Evolutionary conservation across 192 early-diverging fungal species (phyloP).

Genomic region (Backusella circina): DNA sequence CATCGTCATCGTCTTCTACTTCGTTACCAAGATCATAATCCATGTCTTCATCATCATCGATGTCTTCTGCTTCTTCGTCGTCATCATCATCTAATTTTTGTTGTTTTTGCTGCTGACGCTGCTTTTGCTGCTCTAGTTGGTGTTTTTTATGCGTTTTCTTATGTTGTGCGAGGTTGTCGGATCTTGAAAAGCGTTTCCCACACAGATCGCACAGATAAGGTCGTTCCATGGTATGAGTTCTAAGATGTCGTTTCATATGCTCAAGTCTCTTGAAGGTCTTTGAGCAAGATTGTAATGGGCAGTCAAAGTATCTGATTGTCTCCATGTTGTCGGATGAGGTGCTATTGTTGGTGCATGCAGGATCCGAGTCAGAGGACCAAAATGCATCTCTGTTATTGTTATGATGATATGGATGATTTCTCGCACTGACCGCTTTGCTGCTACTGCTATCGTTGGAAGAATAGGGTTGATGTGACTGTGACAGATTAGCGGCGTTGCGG

Average conservation of each 20-base stretch:
- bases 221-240: conserved; percentile 58
- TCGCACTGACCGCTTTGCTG: not conserved
- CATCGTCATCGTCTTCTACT: not conserved
- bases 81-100: not conserved
- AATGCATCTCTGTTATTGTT: conserved; percentile 1
- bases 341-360: not conserved
- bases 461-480: not conserved
- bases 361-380: not conserved
- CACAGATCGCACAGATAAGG: conserved; percentile 54
- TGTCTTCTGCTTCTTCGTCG: not conserved
- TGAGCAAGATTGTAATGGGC: conserved; percentile 48
- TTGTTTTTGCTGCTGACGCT: not conserved
- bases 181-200: conserved; percentile 56
- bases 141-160: conserved; percentile 48
- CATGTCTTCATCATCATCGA: not conserved
- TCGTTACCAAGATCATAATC: not conserved
- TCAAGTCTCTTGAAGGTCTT: conserved; percentile 55
- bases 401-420: not conserved
- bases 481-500: conserved; percentile 34
- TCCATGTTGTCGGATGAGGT: not conserved
- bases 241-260: conserved; percentile 54
- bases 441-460: not conserved
- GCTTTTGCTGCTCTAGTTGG: not conserved
- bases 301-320: conserved; percentile 34
- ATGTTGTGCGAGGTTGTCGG: conserved; percentile 58